These are phyloP conservation scores for Triticum aestivum DNA, from an alignment of 176 grass and related monocot genomes.

Conservation along the genomic window DNA sequence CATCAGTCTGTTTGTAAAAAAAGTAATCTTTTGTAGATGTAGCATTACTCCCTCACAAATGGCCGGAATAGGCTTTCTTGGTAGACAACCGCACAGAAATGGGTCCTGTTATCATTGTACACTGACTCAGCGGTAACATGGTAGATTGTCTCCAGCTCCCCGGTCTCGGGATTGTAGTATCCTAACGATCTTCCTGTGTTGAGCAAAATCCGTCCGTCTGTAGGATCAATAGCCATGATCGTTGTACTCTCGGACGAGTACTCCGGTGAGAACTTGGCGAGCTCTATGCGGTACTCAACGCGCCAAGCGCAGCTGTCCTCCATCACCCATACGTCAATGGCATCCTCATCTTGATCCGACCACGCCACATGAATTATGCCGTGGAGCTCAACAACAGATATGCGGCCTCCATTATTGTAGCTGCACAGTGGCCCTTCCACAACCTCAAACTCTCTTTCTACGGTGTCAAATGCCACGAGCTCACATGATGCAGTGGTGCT, in stretches of 20 bases:
- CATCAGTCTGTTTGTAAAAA: no score
- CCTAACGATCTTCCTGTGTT: background rate
- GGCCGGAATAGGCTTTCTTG: no score
- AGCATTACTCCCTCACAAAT: no score
- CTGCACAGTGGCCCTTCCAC: background rate
- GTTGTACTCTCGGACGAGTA: background rate
- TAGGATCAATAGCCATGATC: background rate
- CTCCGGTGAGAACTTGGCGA: background rate
- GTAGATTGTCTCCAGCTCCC: background rate
- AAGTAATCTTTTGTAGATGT: no score
- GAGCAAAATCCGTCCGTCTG: background rate
- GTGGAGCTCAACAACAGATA: background rate
- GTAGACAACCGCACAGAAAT: no score
- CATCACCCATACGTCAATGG: background rate
- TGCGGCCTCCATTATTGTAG: no score
- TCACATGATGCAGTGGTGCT: background rate
- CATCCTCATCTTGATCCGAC: background rate
- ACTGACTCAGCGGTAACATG: no score
- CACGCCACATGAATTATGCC: background rate
- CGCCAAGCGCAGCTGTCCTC: background rate
- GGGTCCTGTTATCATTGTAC: no score
- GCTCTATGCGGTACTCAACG: background rate
- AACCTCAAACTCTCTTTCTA: background rate
- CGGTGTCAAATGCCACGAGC: background rate
- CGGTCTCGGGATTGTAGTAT: background rate